These are phyloP conservation scores for Phoenix roebelenii DNA, from an alignment of 176 grass and related monocot species.

Conservation along the genomic window DNA sequence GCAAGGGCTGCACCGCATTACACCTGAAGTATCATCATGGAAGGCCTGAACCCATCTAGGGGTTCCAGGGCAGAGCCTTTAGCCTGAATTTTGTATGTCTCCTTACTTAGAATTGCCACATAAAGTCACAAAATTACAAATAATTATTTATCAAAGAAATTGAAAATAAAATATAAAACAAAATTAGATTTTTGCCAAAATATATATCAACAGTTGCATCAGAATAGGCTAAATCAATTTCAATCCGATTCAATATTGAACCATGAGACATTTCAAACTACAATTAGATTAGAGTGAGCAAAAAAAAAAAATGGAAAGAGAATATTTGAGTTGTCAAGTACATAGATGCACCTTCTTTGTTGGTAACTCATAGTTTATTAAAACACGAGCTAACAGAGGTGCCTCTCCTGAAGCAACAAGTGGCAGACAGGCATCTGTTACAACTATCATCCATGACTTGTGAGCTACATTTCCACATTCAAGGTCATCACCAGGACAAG, in stretches of 20 bases:
- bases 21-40: too few relatives aligned
- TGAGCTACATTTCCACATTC: slow-evolving; percentile 25
- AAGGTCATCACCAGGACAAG: slow-evolving; percentile 17
- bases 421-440: slow-evolving; percentile 86
- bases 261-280: not conserved
- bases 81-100: too few relatives aligned
- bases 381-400: slow-evolving; percentile 48
- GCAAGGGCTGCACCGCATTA: too few relatives aligned
- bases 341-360: slow-evolving; percentile 54
- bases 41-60: too few relatives aligned
- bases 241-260: not conserved
- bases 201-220: too few relatives aligned
- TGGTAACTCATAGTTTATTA: slow-evolving; percentile 89
- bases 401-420: slow-evolving; percentile 46
- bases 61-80: too few relatives aligned
- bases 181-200: too few relatives aligned
- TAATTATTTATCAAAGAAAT: too few relatives aligned
- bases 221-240: too few relatives aligned
- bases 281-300: not conserved
- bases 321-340: not conserved
- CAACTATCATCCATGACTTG: slow-evolving; percentile 61
- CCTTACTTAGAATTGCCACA: too few relatives aligned
- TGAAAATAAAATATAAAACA: too few relatives aligned
- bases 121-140: too few relatives aligned
- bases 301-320: not conserved